phyloP scores from a whole-genome alignment of 768 basidiomycete species.

The Ephemerocybe angulata region DNA sequence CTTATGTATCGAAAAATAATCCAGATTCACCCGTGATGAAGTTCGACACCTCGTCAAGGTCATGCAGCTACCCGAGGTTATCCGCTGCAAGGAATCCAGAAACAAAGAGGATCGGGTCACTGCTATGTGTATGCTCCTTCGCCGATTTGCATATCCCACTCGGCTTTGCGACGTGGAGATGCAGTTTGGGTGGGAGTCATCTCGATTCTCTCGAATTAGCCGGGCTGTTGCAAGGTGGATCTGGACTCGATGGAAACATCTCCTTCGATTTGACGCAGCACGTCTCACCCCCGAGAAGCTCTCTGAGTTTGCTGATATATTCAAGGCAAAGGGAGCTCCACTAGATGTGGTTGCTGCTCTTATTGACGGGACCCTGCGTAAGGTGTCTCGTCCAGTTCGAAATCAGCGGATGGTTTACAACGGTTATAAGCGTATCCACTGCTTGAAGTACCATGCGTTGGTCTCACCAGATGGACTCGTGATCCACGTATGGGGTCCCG shows the following conservation, averaged over 20 bases:
- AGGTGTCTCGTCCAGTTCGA: neutral
- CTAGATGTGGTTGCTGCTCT: neutral
- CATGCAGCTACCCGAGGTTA: neutral
- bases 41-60: neutral
- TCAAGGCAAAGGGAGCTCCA: neutral
- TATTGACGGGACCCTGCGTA: neutral
- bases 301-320: neutral
- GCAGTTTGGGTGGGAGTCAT: neutral
- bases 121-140: neutral
- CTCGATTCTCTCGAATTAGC: neutral
- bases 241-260: neutral
- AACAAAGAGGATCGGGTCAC: neutral
- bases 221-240: neutral
- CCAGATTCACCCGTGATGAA: neutral
- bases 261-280: neutral
- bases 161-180: neutral
- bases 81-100: neutral
- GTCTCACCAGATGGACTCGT: neutral
- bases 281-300: neutral
- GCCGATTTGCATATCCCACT: neutral
- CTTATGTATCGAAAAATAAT: too few relatives aligned
- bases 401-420: constrained; percentile 5
- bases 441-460: neutral
- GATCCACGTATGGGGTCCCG: neutral
- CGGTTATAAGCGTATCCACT: neutral